Evolutionary conservation across 2,329 filamentous ascomycete genomes (phyloP).

Genomic region (Hypocrella siamensis): DNA sequence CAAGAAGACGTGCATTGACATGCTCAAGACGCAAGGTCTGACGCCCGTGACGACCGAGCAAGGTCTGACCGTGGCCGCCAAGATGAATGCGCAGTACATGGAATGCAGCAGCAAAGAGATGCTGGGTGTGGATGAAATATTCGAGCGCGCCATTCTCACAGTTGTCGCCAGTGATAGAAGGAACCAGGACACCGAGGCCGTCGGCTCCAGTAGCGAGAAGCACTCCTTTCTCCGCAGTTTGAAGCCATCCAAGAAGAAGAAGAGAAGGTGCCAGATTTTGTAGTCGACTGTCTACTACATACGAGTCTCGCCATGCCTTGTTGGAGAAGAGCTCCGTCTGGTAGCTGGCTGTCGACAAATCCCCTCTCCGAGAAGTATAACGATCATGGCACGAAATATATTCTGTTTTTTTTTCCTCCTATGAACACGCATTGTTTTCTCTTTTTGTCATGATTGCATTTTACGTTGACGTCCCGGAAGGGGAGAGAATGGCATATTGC

Average conservation of each 20-base stretch:
- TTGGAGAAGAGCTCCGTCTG: too few species aligned
- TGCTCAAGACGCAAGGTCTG: conserved; percentile 93
- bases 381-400: too few species aligned
- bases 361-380: too few species aligned
- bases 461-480: too few species aligned
- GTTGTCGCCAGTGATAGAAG: conserved; percentile 69
- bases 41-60: conserved; percentile 90
- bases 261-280: conserved; percentile 67
- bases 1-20: conserved; percentile 94
- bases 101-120: conserved; percentile 98
- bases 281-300: too few species aligned
- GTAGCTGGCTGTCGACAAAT: too few species aligned
- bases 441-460: too few species aligned
- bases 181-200: conserved; percentile 36
- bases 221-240: conserved; percentile 25
- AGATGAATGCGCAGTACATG: conserved; percentile 93
- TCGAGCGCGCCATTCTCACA: conserved; percentile 78
- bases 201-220: conserved; percentile 20
- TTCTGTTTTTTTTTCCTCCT: too few species aligned
- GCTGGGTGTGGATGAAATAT: conserved; percentile 90
- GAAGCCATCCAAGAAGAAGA: conserved; percentile 55
- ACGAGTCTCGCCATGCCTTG: too few species aligned
- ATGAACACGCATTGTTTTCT: too few species aligned
- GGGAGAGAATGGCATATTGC: too few species aligned
- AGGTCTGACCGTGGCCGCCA: conserved; percentile 71